phyloP scores from a whole-genome alignment of 805 yeast species.

The Wickerhamomyces chaumierensis region DNA sequence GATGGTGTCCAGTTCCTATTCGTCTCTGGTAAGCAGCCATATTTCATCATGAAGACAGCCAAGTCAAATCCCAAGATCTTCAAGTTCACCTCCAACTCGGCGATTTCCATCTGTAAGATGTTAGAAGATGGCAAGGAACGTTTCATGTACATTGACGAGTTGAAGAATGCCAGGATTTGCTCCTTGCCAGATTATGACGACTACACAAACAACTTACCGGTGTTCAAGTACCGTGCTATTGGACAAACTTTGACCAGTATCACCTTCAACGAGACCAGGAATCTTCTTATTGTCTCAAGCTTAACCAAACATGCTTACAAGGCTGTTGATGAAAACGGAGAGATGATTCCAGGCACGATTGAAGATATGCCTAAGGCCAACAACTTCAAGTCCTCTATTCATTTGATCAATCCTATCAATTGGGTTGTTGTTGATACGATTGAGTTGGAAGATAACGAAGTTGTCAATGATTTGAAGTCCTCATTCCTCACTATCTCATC shows the following conservation, averaged over 20 bases:
- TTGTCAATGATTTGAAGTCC: slow-evolving; percentile 27
- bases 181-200: slow-evolving; percentile 24
- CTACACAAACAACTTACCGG: slow-evolving; percentile 52
- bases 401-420: slow-evolving; percentile 53
- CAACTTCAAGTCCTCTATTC: slow-evolving; percentile 48
- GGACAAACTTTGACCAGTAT: slow-evolving; percentile 57
- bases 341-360: slow-evolving; percentile 43
- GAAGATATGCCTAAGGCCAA: slow-evolving; percentile 38
- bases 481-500: slow-evolving; percentile 27
- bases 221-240: slow-evolving; percentile 31
- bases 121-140: slow-evolving; percentile 16
- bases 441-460: slow-evolving; percentile 57
- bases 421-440: slow-evolving; percentile 71
- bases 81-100: slow-evolving; percentile 52
- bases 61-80: slow-evolving; percentile 55
- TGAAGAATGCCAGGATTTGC: slow-evolving; percentile 52
- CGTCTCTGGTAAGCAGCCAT: slow-evolving; percentile 68
- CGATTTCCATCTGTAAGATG: slow-evolving; percentile 55
- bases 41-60: slow-evolving; percentile 50
- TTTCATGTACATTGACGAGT: slow-evolving; percentile 60
- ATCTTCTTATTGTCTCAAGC: slow-evolving; percentile 54
- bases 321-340: slow-evolving; percentile 67
- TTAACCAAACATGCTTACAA: slow-evolving; percentile 45
- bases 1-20: slow-evolving; percentile 51
- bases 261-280: slow-evolving; percentile 56